Evolutionary conservation across 306 rosid species (phyloP), one percentile per base, ranked within the genome.

Genomic region (Trifolium fragiferum): DNA sequence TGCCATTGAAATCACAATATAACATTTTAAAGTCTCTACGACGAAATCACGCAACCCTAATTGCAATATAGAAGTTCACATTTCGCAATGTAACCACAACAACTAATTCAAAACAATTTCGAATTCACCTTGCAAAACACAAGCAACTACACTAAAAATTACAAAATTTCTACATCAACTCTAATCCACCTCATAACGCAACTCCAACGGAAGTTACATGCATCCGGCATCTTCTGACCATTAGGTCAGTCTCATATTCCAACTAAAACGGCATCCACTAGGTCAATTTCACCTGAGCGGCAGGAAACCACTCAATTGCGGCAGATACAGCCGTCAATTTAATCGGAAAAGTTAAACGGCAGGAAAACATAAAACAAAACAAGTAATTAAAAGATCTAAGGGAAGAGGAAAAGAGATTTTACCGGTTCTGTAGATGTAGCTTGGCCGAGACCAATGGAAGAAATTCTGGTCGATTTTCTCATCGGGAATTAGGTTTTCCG

Each of bases 381-480:
- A 20, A 1, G 35, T 11, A 27, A 46, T 25, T 44, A 21, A 71
- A 3, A 15, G 12, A 12, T 6, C 32, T 30, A 19, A 1, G 7
- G 14, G 5, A 51, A 6, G 15, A 33, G 43, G 14, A 43, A 57
- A 20, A 30, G 8, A 74, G 33, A 1, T 2, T 12, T 77, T 77
- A 82, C 85, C 78, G 51, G 85, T 13, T 81, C 85, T 40, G 10
- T 64, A 59, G 44, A 83, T 40, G 10, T 64, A 59, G 44, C 70
- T 33, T 77, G 69, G 3, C 20, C 54, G 40, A 60, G 61, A 53
- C 83, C 64, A 21, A 68, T 1, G 60, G 77, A 55, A 21, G 87
- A 84, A 10, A 73, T 41, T 67, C 87, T 65, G 27, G 40, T 35
- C 32, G 83, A 81, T 58, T 71, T 84, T 46, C 87, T 81, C 87